Evolutionary conservation across 1,139 yeast species (phyloP), one percentile per base, ranked within the genome.

Genomic region (Pichia sp.): DNA sequence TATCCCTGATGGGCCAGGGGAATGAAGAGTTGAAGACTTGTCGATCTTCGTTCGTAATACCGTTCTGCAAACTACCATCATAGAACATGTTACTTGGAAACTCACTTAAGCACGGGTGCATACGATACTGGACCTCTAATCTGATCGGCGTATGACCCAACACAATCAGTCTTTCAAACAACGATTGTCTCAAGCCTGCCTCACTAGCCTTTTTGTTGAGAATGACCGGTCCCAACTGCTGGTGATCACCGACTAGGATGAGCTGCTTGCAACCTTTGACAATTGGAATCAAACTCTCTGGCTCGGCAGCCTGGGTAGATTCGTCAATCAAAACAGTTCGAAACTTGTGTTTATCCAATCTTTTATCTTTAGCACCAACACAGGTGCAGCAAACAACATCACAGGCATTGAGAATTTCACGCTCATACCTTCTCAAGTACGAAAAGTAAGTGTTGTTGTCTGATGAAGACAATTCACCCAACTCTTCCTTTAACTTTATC

Each of bases 251-350:
- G 50, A 92, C 97, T 32, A 92, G 74, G 50, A 90, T 82, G 4
- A 90, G 90, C 67, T 90, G 97, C 67, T 87, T 87, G 54, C 96
- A 90, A 34, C 97, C 96, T 63, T 85, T 87, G 2, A 87, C 92
- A 49, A 90, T 81, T 8, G 98, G 97, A 59, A 92, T 89, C 64
- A 92, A 75, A 63, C 87, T 82, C 69, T 90, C 97, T 0, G 97
- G 97, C 69, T 92, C 98, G 1, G 93, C 81, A 1, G 97, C 95
- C 71, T 92, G 97, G 0, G 97, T 90, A 66, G 90, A 85, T 72
- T 92, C 98, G 72, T 92, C 98, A 57, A 92, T 86, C 58, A 92
- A 75, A 3, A 90, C 96, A 0, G 92, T 80, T 64, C 90, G 76
- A 71, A 90, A 90, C 50, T 78, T 75, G 61, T 78, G 64, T 4